These are phyloP conservation scores for Truncatella angustata DNA, from an alignment of 2,329 filamentous ascomycete genomes.

Conservation along the genomic window DNA sequence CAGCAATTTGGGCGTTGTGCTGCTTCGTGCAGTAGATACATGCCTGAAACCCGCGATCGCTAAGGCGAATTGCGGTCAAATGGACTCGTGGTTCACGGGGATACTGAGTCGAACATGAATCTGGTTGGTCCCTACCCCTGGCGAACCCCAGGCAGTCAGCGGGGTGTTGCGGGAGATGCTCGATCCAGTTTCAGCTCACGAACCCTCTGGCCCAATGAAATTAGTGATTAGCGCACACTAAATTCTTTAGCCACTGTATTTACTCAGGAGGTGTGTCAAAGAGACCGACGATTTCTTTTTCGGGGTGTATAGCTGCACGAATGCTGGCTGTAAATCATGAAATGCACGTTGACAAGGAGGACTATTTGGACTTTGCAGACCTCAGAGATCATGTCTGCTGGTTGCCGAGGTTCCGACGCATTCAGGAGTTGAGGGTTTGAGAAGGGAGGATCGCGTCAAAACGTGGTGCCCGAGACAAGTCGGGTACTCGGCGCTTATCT, in stretches of 20 bases:
- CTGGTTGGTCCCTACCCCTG: conserved; percentile 1
- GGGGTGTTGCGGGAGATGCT: not conserved
- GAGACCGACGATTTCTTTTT: not conserved
- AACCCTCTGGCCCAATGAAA: not conserved
- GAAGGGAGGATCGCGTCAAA: too few relatives aligned
- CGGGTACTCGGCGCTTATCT: too few relatives aligned
- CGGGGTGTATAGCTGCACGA: too few relatives aligned
- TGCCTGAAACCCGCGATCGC: too few relatives aligned
- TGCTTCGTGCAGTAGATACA: too few relatives aligned
- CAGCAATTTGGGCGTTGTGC: too few relatives aligned
- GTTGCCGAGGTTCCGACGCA: not conserved
- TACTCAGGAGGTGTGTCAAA: not conserved
- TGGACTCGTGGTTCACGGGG: too few relatives aligned
- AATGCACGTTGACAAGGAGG: too few relatives aligned
- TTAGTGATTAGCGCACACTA: not conserved
- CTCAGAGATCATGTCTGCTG: not conserved
- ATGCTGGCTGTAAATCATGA: too few relatives aligned
- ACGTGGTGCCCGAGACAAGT: too few relatives aligned
- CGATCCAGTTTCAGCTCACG: not conserved
- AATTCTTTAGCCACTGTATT: not conserved
- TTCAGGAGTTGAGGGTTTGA: not conserved
- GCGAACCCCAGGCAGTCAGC: not conserved
- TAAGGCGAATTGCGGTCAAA: too few relatives aligned
- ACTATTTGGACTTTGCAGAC: too few relatives aligned
- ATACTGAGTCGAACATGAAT: not conserved